Conservation (phyloP, 2,329 filamentous ascomycete genomes). For the Pyricularia sp. region DNA sequence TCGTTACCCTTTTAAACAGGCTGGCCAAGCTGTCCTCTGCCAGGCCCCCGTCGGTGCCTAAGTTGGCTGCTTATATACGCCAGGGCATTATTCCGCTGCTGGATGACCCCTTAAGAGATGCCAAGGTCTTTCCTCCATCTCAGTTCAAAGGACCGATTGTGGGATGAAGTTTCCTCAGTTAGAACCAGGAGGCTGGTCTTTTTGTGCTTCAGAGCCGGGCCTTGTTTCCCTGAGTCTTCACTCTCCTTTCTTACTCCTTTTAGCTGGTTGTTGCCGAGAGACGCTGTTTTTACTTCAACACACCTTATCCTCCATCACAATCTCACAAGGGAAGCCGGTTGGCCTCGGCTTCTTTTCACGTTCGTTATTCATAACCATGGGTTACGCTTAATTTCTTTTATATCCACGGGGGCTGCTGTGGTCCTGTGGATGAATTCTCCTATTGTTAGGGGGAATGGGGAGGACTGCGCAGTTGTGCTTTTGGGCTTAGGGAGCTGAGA, state of each 20-base stretch:
- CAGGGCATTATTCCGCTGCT: not conserved
- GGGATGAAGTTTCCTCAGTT: too few species aligned
- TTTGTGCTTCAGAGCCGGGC: not conserved
- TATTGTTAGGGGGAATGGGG: too few species aligned
- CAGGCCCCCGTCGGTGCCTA: constrained; percentile 18
- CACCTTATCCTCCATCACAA: not conserved
- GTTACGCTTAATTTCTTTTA: not conserved
- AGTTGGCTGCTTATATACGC: not conserved
- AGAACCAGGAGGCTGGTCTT: too few species aligned
- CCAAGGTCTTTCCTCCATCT: not conserved
- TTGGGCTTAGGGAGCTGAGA: not conserved
- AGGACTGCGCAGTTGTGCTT: not conserved
- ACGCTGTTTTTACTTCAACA: not conserved
- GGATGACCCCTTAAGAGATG: not conserved
- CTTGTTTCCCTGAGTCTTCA: not conserved
- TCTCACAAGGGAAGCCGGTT: not conserved
- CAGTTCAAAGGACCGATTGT: not conserved
- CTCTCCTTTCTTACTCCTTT: not conserved
- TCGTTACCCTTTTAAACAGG: not conserved
- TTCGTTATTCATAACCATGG: not conserved
- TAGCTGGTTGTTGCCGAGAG: not conserved
- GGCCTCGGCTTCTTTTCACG: not conserved
- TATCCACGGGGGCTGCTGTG: too few species aligned
- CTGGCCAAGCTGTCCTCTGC: constrained; percentile 23
- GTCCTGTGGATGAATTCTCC: too few species aligned